Evolutionary conservation across 257 asterid species (phyloP).

Genomic region (Handroanthus guayacan): DNA sequence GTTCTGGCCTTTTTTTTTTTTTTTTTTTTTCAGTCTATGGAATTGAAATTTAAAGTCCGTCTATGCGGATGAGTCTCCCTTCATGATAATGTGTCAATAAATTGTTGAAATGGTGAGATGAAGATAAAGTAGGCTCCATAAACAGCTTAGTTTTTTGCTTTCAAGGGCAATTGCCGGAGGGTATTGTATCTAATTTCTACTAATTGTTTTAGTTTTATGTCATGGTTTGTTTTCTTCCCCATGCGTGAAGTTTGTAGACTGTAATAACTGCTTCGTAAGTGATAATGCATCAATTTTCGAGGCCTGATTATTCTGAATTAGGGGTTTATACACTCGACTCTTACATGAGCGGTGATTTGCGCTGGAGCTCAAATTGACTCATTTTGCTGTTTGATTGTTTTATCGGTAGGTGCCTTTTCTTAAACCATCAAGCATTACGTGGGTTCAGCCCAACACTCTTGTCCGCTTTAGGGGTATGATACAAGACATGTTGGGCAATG

Average conservation of each 20-base stretch:
- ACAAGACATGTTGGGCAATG: slow-evolving; percentile 91
- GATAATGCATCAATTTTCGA: neutral
- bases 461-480: slow-evolving; percentile 94
- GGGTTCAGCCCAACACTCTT: slow-evolving; percentile 75
- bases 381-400: slow-evolving; percentile 24
- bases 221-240: neutral
- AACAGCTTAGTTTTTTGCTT: neutral
- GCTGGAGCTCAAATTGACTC: slow-evolving; percentile 3
- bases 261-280: neutral
- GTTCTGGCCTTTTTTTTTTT: no score
- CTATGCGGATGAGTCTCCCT: no score
- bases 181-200: neutral
- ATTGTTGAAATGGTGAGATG: neutral
- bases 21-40: no score
- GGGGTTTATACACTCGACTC: neutral
- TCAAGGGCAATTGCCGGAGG: neutral
- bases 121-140: neutral
- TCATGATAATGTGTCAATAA: neutral
- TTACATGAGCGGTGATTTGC: neutral
- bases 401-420: slow-evolving; percentile 75
- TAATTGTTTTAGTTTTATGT: neutral
- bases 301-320: slow-evolving; percentile 1
- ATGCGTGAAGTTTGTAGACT: neutral
- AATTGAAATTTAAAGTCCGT: no score
- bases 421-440: slow-evolving; percentile 58